Evolutionary conservation across 208 protist species (phyloP).

Genomic region (Leishmania martiniquensis): DNA sequence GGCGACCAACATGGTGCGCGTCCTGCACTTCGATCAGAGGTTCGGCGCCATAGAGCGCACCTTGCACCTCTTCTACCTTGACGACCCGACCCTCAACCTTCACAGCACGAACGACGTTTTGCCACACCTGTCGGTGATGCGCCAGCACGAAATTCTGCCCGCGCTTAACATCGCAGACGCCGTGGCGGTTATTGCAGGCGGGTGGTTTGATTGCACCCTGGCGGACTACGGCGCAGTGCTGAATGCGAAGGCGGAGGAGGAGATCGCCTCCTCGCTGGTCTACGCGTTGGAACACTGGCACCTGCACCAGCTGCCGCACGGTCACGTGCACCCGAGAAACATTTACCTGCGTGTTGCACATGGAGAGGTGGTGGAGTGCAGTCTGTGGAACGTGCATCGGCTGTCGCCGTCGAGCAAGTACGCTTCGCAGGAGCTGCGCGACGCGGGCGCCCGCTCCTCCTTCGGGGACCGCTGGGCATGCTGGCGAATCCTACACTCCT

Average conservation of each 20-base stretch:
- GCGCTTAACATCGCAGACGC: slow-evolving; percentile 33
- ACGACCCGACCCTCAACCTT: slow-evolving; percentile 36
- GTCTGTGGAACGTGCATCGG: slow-evolving; percentile 59
- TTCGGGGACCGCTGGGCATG: slow-evolving; percentile 73
- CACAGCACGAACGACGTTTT: slow-evolving; percentile 47
- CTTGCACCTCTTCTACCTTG: slow-evolving; percentile 58
- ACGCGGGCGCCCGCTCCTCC: slow-evolving; percentile 42
- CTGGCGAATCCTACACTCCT: slow-evolving; percentile 41
- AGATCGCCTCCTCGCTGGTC: slow-evolving; percentile 66
- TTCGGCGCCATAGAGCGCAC: slow-evolving; percentile 60
- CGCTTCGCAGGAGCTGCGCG: slow-evolving; percentile 53
- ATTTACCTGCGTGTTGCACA: slow-evolving; percentile 65
- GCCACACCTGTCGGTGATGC: slow-evolving; percentile 63
- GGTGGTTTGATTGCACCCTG: slow-evolving; percentile 81
- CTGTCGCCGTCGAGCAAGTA: slow-evolving; percentile 44
- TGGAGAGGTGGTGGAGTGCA: slow-evolving; percentile 48
- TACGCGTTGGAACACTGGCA: slow-evolving; percentile 90
- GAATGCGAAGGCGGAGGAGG: slow-evolving; percentile 22
- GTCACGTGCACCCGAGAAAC: slow-evolving; percentile 73
- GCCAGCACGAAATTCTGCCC: slow-evolving; percentile 60
- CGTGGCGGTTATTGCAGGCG: slow-evolving; percentile 67
- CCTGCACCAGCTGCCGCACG: slow-evolving; percentile 72
- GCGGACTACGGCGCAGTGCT: slow-evolving; percentile 25
- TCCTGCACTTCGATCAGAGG: slow-evolving; percentile 54
- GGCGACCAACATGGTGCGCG: slow-evolving; percentile 54